Base-by-base conservation (phyloP, 2,329 filamentous ascomycete genomes). In the Cordyceps javanica region DNA sequence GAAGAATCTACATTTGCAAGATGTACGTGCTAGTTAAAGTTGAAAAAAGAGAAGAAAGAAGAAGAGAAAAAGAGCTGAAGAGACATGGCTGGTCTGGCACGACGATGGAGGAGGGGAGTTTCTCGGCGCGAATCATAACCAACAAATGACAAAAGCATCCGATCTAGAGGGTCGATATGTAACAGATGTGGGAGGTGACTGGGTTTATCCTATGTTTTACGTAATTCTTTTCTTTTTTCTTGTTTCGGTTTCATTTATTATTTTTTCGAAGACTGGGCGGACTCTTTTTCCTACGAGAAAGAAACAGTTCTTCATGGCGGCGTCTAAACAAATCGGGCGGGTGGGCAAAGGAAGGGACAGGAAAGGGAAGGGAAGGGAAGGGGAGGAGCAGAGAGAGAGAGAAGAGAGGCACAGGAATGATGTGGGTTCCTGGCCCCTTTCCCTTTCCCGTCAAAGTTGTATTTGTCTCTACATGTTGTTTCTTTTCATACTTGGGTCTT, bases 1-100 rank as follows among this genome's bases (percentile, higher is more conserved):
- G 44, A 72, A 72, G 67, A 74, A 75, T 60, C 64, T 75, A 51
- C 69, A 75, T 63, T 58, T 70, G 55, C 62, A 69, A 57, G 67
- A 71, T 55, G 61, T 69, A 54, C 69, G 69, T 57, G 64, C 64
- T 50, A 65, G 64, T 59, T 73, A 70, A 66, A 64, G 57, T 32
- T 61, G 55, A 59, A n/a, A 19, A 50, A 16, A 14, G 16, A 28
- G n/a, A 34, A 42, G 5, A 14, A 25, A 28, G 14, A 3, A 5
- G 5, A 21, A 19, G 2, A 36, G 2, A 9, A 36, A 30, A 30
- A 28, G 19, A 21, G 23, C 13, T 21, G 21, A 36, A 32, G 21
- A 32, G 16, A 32, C 36, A 38, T 38, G 36, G 3, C 19, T 19
- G 14, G 13, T 14, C 14, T 38, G 16, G n/a, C n/a, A n/a, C n/a